Evolutionary conservation across 371 early-diverging fungal species (phyloP).

Genomic region (Basidiobolus meristosporus): DNA sequence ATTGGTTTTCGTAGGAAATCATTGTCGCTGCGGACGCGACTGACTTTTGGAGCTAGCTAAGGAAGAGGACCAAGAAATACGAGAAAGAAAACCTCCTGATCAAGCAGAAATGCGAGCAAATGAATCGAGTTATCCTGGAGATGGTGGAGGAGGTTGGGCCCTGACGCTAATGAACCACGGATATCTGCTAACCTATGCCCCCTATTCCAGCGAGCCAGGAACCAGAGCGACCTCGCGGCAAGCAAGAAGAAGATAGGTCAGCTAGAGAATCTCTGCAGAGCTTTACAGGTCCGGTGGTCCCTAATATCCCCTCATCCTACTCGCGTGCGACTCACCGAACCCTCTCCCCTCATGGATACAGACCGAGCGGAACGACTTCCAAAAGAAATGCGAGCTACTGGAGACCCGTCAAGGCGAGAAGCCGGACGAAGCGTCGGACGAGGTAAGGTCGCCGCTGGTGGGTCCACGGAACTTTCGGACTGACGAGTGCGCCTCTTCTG

Average conservation of each 20-base stretch:
- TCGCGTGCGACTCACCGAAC: not conserved
- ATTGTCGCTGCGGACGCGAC: not conserved
- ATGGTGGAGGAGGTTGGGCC: constrained; percentile 28
- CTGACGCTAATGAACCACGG: not conserved
- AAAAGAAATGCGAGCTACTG: constrained; percentile 2
- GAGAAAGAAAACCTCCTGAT: constrained; percentile 25
- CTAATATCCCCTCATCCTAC: constrained; percentile 2
- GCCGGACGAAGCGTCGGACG: too few species aligned
- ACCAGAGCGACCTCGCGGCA: constrained; percentile 14
- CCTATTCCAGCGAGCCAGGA: constrained; percentile 13
- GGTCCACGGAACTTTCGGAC: too few species aligned
- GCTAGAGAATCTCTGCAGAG: constrained; percentile 27
- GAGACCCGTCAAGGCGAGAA: not conserved
- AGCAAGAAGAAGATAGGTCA: constrained; percentile 17
- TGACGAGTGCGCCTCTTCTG: too few species aligned
- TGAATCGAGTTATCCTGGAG: constrained; percentile 26
- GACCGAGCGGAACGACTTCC: constrained; percentile 3
- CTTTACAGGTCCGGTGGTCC: constrained; percentile 14
- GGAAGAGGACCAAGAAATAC: constrained; percentile 24
- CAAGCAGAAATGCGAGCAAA: constrained; percentile 21
- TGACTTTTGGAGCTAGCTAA: constrained; percentile 15
- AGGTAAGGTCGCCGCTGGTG: too few species aligned
- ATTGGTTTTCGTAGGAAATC: not conserved
- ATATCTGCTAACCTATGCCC: not conserved
- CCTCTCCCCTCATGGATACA: not conserved